Evolutionary conservation across 305 asterid genomes (phyloP).

Genomic region (Withania somnifera): DNA sequence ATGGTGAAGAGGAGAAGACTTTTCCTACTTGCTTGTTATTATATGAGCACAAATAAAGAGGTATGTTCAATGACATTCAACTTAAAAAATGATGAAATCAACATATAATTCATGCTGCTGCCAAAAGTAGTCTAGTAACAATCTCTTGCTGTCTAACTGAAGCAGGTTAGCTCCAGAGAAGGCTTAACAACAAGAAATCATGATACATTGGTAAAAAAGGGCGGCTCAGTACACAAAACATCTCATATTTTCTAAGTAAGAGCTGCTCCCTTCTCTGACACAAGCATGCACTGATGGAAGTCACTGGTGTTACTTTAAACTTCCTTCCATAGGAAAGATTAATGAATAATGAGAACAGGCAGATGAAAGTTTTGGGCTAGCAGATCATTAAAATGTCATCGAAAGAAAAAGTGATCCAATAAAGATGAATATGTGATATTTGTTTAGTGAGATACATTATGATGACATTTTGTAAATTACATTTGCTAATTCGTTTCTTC

Average conservation of each 20-base stretch:
- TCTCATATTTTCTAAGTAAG: not conserved
- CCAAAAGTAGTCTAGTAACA: too few relatives aligned
- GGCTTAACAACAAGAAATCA: too few relatives aligned
- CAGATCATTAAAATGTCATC: not conserved
- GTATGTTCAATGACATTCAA: too few relatives aligned
- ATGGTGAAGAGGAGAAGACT: too few relatives aligned
- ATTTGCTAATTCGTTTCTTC: not conserved
- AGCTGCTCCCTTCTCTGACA: not conserved
- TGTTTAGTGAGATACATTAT: not conserved
- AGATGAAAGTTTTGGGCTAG: not conserved
- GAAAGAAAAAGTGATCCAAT: not conserved
- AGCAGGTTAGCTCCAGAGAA: too few relatives aligned
- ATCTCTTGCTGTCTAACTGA: too few relatives aligned
- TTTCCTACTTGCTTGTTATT: too few relatives aligned
- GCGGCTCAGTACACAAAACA: not conserved
- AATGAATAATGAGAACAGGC: not conserved
- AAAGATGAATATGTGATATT: not conserved
- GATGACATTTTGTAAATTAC: not conserved
- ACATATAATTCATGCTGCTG: too few relatives aligned
- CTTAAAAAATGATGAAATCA: too few relatives aligned
- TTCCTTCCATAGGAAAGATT: not conserved
- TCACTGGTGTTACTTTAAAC: not conserved
- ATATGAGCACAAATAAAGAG: too few relatives aligned
- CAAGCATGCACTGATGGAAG: not conserved
- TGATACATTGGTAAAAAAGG: too few relatives aligned